Base-by-base conservation (phyloP, 1,139 yeast species). In the Blastobotrys malaysiensis region DNA sequence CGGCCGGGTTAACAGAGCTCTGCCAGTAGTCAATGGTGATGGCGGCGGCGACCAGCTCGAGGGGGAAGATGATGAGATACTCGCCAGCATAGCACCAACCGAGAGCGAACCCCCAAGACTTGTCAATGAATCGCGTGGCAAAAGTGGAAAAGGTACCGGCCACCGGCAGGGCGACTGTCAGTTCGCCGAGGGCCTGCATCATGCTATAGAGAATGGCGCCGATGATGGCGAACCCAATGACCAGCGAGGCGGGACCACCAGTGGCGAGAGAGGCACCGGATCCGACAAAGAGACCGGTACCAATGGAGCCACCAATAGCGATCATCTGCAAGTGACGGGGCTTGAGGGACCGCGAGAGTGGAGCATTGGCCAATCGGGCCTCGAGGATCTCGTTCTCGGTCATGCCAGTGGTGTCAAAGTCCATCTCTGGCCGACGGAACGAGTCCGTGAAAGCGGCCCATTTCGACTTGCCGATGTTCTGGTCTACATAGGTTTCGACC, bases 281-380 rank as follows among this genome's bases (percentile, higher is more conserved):
- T 55, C 90, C 89, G 57, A 86, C 81, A 61, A 84, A 82, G 48
- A 83, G 74, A 64, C 85, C 86, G 1, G 85, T 86, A 71, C 96
- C 96, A 59, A 88, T 86, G 52, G 89, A 79, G 59, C 95, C 95
- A 66, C 96, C 96, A 63, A 88, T 83, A 50, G 95, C 95, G 68
- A 88, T 84, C 88, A 88, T 86, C 66, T 85, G 86, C 63, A 88
- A 73, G 75, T 87, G 82, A 72, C 88, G 77, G n/a, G 72, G 75
- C 60, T 83, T 83, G 55, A 87, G 76, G 84, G 74, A 51, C 66
- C 88, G 77, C 51, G 82, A 74, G 58, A 88, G 77, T 1, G 95
- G 95, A 21, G 91, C 77, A 64, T 79, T 78, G 20, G 91, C 86
- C 9, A 70, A 64, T 43, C 67, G 66, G 21, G 57, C 52, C 44